Conservation (phyloP, 1,284 basidiomycete species). For the Cutaneotrichosporon curvatum region DNA sequence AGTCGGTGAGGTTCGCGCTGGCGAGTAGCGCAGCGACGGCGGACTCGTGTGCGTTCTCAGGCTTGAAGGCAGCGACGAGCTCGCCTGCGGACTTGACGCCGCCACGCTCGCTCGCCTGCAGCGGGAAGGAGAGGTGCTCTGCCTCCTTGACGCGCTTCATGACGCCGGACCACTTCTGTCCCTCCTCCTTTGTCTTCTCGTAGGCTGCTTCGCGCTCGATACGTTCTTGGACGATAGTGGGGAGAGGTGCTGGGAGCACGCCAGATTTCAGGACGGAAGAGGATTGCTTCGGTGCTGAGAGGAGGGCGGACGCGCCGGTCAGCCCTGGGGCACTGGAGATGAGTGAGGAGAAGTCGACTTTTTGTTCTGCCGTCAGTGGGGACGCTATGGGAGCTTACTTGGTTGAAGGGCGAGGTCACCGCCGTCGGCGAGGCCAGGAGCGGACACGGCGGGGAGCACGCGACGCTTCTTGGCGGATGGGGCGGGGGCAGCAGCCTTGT, state of each 20-base stretch:
- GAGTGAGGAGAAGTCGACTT: constrained; percentile 48
- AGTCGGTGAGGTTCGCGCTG: constrained; percentile 69
- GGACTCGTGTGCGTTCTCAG: constrained; percentile 68
- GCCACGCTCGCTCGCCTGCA: constrained; percentile 63
- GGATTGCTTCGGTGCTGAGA: constrained; percentile 48
- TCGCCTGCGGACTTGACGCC: constrained; percentile 42
- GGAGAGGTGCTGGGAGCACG: constrained; percentile 75
- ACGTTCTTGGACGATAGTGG: constrained; percentile 76
- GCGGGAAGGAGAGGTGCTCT: constrained; percentile 83
- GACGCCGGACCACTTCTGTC: constrained; percentile 86
- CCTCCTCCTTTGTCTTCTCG: constrained; percentile 82
- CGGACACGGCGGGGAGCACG: constrained; percentile 44
- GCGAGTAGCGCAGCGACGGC: constrained; percentile 69
- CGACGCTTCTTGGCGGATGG: constrained; percentile 48
- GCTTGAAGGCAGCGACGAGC: constrained; percentile 58
- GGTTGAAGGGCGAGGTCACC: constrained; percentile 35
- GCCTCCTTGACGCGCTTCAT: constrained; percentile 87
- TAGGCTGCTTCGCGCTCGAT: constrained; percentile 91
- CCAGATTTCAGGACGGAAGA: constrained; percentile 53
- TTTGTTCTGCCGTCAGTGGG: constrained; percentile 31
- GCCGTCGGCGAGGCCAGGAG: constrained; percentile 32
- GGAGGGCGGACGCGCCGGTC: constrained; percentile 49
- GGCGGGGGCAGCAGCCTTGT: constrained; percentile 61
- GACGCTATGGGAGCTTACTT: constrained; percentile 23
- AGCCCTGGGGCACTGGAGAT: constrained; percentile 57